Evolutionary conservation across 2,329 filamentous ascomycete genomes (phyloP), one percentile per base, ranked within the genome.

Genomic region (Bipolaris oryzae): DNA sequence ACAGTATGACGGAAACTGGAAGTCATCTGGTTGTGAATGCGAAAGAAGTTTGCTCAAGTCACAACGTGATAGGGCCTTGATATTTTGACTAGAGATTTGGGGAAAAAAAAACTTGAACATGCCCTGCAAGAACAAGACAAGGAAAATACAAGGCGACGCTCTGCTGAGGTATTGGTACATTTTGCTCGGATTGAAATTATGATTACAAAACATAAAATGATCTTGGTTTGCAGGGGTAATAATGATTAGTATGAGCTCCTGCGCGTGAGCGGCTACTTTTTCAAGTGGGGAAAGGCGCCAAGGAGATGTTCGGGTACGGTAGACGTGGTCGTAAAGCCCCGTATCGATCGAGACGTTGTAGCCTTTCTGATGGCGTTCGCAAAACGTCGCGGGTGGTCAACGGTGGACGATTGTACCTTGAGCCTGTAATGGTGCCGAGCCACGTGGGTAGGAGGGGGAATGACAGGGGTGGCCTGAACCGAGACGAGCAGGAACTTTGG

Each of bases 1-100:
- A 89, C 77, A 55, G 72, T 80, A 60, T 82, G 76, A 9, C 86
- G 83, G 67, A 88, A 89, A 1, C 74, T 71, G 48, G 83, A 84
- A 38, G 79, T 77, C 58, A 82, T 81, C 11, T 80, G 50, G 10
- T 84, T 84, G 57, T 84, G 21, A 72, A 66, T 61, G 82, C 68
- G 34, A 50, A 35, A 43, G 18, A 18, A 5, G 18, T 55, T 37
- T 33, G 44, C 25, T 15, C 21, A 44, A 44, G 59, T 55, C 55
- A 62, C 25, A 1, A 60, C 39, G 47, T 31, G 51, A 15, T 34
- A 23, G 43, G 21, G n/a, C 34, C 53, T 55, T 51, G 53, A 23
- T 46, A 39, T 33, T 20, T 15, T 23, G 10, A 25, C 33, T 31
- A 25, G 49, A 34, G 15, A 41, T 25, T 18, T 25, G 50, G 13